A percentile compares a stretch with the other conserved stretches of the same genome.
Evolutionary conservation across 805 yeast species (phyloP).

Genomic region (Candida lessepsii): DNA sequence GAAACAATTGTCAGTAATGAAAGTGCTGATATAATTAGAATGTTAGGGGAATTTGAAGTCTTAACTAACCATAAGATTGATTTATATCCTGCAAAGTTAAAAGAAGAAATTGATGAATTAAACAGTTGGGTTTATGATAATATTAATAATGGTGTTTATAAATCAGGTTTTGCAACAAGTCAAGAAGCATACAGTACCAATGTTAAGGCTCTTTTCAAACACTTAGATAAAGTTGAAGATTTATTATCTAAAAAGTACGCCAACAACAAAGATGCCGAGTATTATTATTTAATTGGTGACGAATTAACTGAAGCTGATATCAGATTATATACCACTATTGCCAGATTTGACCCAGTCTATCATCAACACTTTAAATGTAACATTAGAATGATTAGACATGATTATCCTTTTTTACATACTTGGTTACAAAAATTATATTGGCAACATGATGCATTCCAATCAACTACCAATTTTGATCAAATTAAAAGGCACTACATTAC

Average conservation of each 20-base stretch:
- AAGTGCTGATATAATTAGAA: conserved; percentile 83
- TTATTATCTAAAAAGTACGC: conserved; percentile 49
- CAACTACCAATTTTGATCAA: conserved; percentile 84
- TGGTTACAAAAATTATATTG: conserved; percentile 87
- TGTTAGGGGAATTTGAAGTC: conserved; percentile 71
- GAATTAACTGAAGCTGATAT: conserved; percentile 87
- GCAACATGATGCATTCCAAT: conserved; percentile 66
- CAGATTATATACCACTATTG: conserved; percentile 80
- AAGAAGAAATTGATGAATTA: conserved; percentile 64
- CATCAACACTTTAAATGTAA: conserved; percentile 96
- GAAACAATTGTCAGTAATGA: conserved; percentile 89
- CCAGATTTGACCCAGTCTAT: conserved; percentile 90
- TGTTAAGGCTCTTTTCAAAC: conserved; percentile 59
- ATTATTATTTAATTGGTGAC: conserved; percentile 52
- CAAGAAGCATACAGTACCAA: conserved; percentile 80
- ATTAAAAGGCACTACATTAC: conserved; percentile 90
- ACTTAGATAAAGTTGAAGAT: conserved; percentile 68
- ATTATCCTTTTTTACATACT: conserved; percentile 73
- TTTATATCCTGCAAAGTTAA: conserved; percentile 59
- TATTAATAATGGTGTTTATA: conserved; percentile 92
- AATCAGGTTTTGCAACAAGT: conserved; percentile 82
- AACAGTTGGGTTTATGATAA: conserved; percentile 81
- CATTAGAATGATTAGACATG: conserved; percentile 71
- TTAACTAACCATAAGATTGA: conserved; percentile 51
- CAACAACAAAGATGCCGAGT: conserved; percentile 23